Percentiles rank a stretch among this genome's conserved stretches.
These are phyloP conservation scores for Paracamarosporium sp. DNA, from an alignment of 2,329 filamentous ascomycete species.

Conservation along the genomic window DNA sequence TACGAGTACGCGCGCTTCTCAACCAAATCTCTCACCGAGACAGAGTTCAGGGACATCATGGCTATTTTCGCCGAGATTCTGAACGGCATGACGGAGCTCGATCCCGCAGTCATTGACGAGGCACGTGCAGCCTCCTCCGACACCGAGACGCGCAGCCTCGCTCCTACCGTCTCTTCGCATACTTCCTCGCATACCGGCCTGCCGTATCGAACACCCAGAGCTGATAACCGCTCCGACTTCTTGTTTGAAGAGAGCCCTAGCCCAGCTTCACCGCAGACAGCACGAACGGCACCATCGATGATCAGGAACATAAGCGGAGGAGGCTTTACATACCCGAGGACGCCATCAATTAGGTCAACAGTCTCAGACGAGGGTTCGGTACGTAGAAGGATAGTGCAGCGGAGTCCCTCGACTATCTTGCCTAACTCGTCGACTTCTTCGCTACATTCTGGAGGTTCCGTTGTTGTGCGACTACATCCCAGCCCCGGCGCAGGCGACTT, in stretches of 20 bases:
- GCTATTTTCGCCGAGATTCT: slow-evolving; percentile 81
- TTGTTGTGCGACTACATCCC: slow-evolving; percentile 36
- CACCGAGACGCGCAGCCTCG: slow-evolving; percentile 42
- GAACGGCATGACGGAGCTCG: slow-evolving; percentile 73
- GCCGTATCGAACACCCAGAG: slow-evolving; percentile 35
- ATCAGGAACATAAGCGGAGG: slow-evolving; percentile 28
- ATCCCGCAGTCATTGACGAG: slow-evolving; percentile 60
- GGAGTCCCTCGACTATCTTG: slow-evolving; percentile 38
- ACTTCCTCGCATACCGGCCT: slow-evolving; percentile 31
- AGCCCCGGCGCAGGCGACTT: slow-evolving; percentile 36
- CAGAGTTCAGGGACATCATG: slow-evolving; percentile 81
- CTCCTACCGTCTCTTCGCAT: slow-evolving; percentile 32
- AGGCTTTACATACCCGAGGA: slow-evolving; percentile 28
- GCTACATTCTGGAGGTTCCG: slow-evolving; percentile 32
- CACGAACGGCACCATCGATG: slow-evolving; percentile 38
- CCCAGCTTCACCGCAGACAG: slow-evolving; percentile 32
- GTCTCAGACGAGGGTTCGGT: slow-evolving; percentile 36
- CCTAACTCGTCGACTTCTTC: slow-evolving; percentile 40
- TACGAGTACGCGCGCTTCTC: slow-evolving; percentile 92
- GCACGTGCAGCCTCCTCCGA: slow-evolving; percentile 34
- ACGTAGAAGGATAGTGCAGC: slow-evolving; percentile 19
- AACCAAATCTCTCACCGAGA: slow-evolving; percentile 69
- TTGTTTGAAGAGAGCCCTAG: slow-evolving; percentile 24
- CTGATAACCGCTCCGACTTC: slow-evolving; percentile 28
- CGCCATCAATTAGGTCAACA: slow-evolving; percentile 31